phyloP scores from a whole-genome alignment of 805 yeast species.

The Spathaspora boniae region DNA sequence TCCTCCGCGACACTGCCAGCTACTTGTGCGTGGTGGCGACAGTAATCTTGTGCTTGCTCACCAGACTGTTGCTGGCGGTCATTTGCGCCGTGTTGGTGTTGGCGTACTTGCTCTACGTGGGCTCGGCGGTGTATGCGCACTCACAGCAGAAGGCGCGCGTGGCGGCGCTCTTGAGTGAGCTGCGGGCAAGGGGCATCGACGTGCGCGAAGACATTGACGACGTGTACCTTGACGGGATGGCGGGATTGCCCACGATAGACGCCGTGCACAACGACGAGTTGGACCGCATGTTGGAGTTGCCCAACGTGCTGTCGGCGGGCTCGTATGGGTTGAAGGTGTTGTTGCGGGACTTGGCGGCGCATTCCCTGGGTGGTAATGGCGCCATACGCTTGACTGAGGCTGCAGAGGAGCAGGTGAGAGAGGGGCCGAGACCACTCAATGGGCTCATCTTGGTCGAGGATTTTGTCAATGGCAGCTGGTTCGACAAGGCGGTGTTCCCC shows the following conservation, averaged over 20 bases:
- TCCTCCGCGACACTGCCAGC: slow-evolving; percentile 59
- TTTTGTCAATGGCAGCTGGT: no score
- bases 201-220: slow-evolving; percentile 13
- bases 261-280: slow-evolving; percentile 12
- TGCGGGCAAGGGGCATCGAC: slow-evolving; percentile 19
- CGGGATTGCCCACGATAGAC: slow-evolving; percentile 27
- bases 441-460: no score
- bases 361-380: no score
- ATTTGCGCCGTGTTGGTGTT: slow-evolving; percentile 58
- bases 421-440: no score
- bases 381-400: no score
- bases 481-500: slow-evolving; percentile 20
- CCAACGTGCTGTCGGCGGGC: slow-evolving; percentile 16
- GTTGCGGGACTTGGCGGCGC: slow-evolving; percentile 28
- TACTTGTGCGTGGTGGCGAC: slow-evolving; percentile 50
- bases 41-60: slow-evolving; percentile 49
- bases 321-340: slow-evolving; percentile 31
- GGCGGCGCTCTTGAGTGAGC: slow-evolving; percentile 14
- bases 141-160: slow-evolving; percentile 15
- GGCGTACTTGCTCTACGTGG: slow-evolving; percentile 58
- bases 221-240: slow-evolving; percentile 19
- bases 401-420: no score
- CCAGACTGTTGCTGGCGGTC: slow-evolving; percentile 50
- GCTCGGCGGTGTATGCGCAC: slow-evolving; percentile 35
- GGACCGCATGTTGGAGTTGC: neutral